A percentile compares a stretch with the other conserved stretches of the same genome.
Conservation (phyloP, 83 land plant species). For the Diphasiastrum complanatum region DNA sequence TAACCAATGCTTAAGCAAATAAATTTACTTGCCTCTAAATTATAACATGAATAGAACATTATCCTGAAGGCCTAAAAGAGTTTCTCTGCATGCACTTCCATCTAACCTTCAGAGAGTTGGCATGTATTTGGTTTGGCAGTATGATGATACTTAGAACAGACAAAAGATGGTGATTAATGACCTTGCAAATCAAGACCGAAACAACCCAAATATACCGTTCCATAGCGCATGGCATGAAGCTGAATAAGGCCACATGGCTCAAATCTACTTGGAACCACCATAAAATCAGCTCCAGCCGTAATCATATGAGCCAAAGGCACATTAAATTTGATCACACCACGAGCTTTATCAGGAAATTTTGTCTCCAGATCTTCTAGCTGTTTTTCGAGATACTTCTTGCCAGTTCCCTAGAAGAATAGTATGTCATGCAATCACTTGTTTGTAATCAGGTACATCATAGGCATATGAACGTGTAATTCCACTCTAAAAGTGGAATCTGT, state of each 20-base stretch:
- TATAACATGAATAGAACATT: background rate
- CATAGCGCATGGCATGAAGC: conserved; percentile 85
- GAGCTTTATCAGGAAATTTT: conserved; percentile 57
- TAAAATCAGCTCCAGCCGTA: conserved; percentile 66
- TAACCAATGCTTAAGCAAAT: background rate
- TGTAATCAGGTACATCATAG: no score
- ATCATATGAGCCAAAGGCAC: conserved; percentile 81
- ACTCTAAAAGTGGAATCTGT: no score
- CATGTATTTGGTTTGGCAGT: no score
- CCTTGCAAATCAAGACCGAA: background rate
- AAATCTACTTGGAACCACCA: conserved; percentile 80
- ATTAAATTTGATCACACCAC: conserved; percentile 70
- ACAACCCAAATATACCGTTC: conserved; percentile 50
- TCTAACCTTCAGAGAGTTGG: no score
- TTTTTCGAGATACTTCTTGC: conserved; percentile 78
- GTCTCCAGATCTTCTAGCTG: conserved; percentile 63
- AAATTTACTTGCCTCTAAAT: background rate
- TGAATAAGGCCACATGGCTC: conserved; percentile 97
- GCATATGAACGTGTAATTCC: no score
- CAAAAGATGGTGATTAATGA: no score
- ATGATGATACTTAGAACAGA: no score
- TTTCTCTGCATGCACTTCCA: no score
- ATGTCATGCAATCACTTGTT: background rate
- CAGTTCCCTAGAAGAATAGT: conserved; percentile 61
- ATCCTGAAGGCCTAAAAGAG: no score